phyloP scores from a whole-genome alignment of 2,329 filamentous ascomycete genomes.

The Fusarium sp. region DNA sequence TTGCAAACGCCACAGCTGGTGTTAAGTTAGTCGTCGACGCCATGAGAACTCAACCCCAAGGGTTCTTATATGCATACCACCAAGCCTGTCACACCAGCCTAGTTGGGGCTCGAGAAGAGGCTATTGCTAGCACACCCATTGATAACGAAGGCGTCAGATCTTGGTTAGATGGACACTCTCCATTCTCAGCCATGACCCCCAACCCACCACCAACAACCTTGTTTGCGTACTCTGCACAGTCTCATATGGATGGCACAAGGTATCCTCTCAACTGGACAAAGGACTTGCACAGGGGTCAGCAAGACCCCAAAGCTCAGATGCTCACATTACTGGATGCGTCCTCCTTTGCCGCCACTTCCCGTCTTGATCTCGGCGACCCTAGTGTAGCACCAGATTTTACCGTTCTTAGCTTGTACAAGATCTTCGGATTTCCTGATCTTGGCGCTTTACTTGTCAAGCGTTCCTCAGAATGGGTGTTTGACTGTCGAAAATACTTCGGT shows the following conservation, averaged over 20 bases:
- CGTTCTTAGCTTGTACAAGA: slow-evolving; percentile 91
- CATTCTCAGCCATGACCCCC: slow-evolving; percentile 43
- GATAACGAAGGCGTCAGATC: slow-evolving; percentile 69
- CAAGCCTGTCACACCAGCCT: slow-evolving; percentile 87
- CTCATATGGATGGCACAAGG: slow-evolving; percentile 87
- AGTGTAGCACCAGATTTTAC: slow-evolving; percentile 81
- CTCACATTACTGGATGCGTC: slow-evolving; percentile 88
- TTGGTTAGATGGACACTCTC: slow-evolving; percentile 66
- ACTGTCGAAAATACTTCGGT: slow-evolving; percentile 83
- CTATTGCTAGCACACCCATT: slow-evolving; percentile 73
- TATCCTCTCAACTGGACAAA: slow-evolving; percentile 77
- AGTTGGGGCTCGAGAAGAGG: slow-evolving; percentile 81
- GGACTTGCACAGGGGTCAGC: slow-evolving; percentile 52
- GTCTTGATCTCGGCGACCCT: slow-evolving; percentile 74
- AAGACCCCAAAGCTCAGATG: slow-evolving; percentile 44
- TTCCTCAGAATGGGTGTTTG: slow-evolving; percentile 71
- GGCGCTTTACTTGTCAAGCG: slow-evolving; percentile 86
- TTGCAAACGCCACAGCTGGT: slow-evolving; percentile 90
- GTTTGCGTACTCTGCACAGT: slow-evolving; percentile 90
- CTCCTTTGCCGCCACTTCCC: slow-evolving; percentile 80
- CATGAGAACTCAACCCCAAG: slow-evolving; percentile 73
- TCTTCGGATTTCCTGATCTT: slow-evolving; percentile 96
- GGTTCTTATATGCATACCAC: slow-evolving; percentile 87
- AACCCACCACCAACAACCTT: slow-evolving; percentile 49
- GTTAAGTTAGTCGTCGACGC: slow-evolving; percentile 88